Evolutionary conservation across 2,329 filamentous ascomycete species (phyloP).

Genomic region (Blastomyces silverae): DNA sequence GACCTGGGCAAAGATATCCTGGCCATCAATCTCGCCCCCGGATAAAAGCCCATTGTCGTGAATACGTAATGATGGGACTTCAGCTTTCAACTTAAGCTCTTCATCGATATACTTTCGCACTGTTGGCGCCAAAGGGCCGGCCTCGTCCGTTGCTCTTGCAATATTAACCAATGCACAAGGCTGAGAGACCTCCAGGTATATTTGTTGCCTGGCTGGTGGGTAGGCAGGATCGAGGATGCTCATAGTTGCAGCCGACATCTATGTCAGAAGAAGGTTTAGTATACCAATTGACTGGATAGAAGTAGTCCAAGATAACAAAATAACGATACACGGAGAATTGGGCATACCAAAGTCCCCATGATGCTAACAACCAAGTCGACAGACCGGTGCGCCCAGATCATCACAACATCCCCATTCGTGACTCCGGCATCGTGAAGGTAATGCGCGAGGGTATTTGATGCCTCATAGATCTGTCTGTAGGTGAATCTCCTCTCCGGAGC

Average conservation of each 20-base stretch:
- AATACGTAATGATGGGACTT: conserved; percentile 67
- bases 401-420: conserved; percentile 76
- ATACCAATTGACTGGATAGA: neutral
- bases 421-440: conserved; percentile 68
- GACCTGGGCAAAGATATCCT: conserved; percentile 59
- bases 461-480: conserved; percentile 80
- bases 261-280: neutral
- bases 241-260: conserved; percentile 49
- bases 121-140: conserved; percentile 54
- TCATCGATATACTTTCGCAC: conserved; percentile 64
- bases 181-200: conserved; percentile 73
- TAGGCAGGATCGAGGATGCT: conserved; percentile 71
- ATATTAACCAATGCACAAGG: conserved; percentile 68
- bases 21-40: conserved; percentile 60
- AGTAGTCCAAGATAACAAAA: neutral
- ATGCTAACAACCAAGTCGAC: conserved; percentile 71
- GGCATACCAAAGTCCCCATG: conserved; percentile 54
- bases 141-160: conserved; percentile 61
- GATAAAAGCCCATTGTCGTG: conserved; percentile 61
- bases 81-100: conserved; percentile 63
- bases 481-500: conserved; percentile 63
- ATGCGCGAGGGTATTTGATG: conserved; percentile 72
- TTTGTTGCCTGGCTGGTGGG: conserved; percentile 70
- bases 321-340: neutral
- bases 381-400: conserved; percentile 79